Base-by-base conservation (phyloP, 2,329 filamentous ascomycete genomes). In the Paraconiothyrium sp. region DNA sequence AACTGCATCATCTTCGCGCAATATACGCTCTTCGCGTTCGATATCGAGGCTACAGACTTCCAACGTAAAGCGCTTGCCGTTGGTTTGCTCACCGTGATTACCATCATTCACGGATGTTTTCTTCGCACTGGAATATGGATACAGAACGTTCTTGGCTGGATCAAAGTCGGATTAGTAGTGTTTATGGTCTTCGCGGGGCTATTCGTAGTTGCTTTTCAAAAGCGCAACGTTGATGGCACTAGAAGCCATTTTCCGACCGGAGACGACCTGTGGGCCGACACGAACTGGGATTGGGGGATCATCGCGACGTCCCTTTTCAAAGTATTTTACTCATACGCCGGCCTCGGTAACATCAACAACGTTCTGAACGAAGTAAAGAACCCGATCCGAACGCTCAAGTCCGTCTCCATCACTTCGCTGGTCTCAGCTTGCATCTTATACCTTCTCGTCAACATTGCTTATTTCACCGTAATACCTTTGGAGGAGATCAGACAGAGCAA, bases 311-410 rank as follows among this genome's bases (percentile, higher is more conserved):
- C 89, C 0, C 77, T 92, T 0, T 89, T 89, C 78, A 89, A 80
- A 67, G 87, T 92, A 0, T 87, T 89, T 48, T 91, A 91, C 73
- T 90, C 89, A 0, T 92, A 91, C 59, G 83, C 88, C 0, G 90
- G 90, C 0, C 79, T 90, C 13, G 85, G 83, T 56, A 92, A 91
- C 62, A 83, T 89, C 64, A 90, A 89, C 76, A 90, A 91, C 66
- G 89, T 92, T 4, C 80, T 92, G 54, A 90, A 90, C 70, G 90
- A 92, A 72, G 89, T 92, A 22, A 87, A 87, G 62, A 83, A 92
- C 61, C 90, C 90, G 0, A 84, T 92, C 0, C 80, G 84, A 14
- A 92, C 90, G 0, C 75, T 92, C 16, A 88, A 85, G 56, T 86
- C 86, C 0, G 89, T 90, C 1, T 86, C 86, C 0, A 80, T 87